Conservation (phyloP, 257 asterid genomes). For the Solanum neorickii region DNA sequence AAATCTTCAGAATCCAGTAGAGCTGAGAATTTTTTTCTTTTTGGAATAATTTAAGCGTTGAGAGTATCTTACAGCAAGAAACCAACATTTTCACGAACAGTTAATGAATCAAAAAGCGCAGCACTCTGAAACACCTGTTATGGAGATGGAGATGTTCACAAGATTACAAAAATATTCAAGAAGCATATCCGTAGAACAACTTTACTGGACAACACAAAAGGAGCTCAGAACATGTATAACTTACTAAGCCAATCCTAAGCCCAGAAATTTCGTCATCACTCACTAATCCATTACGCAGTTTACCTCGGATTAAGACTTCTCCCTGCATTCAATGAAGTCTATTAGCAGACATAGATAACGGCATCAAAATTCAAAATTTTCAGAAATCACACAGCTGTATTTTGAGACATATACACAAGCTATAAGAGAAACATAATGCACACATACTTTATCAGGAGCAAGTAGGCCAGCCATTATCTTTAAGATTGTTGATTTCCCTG, state of each 20-base stretch:
- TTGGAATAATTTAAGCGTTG: not conserved
- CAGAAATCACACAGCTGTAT: not conserved
- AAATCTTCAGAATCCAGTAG: not conserved
- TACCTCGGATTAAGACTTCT: constrained; percentile 84
- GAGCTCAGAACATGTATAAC: constrained; percentile 9
- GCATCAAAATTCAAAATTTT: constrained; percentile 1
- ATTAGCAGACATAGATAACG: constrained; percentile 5
- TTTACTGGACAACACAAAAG: not conserved
- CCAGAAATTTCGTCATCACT: constrained; percentile 97
- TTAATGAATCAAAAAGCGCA: constrained; percentile 93
- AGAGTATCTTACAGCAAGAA: constrained; percentile 71
- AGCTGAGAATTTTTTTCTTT: not conserved
- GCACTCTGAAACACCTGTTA: constrained; percentile 98
- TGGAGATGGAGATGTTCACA: constrained; percentile 6
- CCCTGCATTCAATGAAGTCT: constrained; percentile 44
- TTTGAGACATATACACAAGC: not conserved
- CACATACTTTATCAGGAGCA: constrained; percentile 86
- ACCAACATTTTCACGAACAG: constrained; percentile 97
- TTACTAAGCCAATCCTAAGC: constrained; percentile 93
- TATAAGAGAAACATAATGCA: not conserved
- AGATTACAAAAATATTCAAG: constrained; percentile 1
- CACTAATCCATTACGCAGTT: constrained; percentile 75
- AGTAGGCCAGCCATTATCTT: constrained; percentile 98
- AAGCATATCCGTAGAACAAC: not conserved
- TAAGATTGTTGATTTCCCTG: constrained; percentile 94